Conservation (phyloP, 768 basidiomycete genomes). For the Neoboletus subvelutipes region DNA sequence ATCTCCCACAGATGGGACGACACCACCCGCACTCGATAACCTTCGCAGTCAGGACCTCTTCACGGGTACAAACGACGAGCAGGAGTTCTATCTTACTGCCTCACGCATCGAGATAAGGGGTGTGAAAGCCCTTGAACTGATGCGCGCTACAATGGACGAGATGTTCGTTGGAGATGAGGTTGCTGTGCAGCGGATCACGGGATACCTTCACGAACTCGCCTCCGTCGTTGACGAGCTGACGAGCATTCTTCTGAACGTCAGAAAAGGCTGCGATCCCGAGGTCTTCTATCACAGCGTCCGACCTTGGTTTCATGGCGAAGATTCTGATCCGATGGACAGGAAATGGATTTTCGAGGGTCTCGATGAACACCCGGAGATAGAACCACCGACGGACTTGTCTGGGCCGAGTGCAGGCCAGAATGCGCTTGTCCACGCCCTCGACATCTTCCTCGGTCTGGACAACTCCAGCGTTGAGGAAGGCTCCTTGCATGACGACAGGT, state of each 20-base stretch:
- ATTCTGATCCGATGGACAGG: constrained; percentile 45
- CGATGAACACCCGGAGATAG: constrained; percentile 43
- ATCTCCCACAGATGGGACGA: constrained; percentile 25
- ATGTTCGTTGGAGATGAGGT: constrained; percentile 73
- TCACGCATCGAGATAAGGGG: constrained; percentile 86
- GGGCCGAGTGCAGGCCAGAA: constrained; percentile 87
- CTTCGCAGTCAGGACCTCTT: constrained; percentile 68
- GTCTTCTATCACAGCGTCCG: constrained; percentile 71
- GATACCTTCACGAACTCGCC: constrained; percentile 64
- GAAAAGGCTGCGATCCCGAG: constrained; percentile 68
- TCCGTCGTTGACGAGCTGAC: constrained; percentile 64
- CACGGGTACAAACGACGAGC: constrained; percentile 77
- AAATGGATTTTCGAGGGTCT: constrained; percentile 64
- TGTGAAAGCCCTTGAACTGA: constrained; percentile 79
- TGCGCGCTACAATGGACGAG: constrained; percentile 86
- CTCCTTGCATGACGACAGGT: constrained; percentile 12
- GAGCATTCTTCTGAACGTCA: constrained; percentile 58
- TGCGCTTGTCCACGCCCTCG: constrained; percentile 69
- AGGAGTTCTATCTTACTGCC: constrained; percentile 85
- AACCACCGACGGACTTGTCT: constrained; percentile 54
- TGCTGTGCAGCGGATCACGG: constrained; percentile 59
- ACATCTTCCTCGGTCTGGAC: constrained; percentile 70
- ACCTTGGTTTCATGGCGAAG: constrained; percentile 80
- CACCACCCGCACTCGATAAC: constrained; percentile 49
- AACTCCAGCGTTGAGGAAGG: constrained; percentile 32